Conservation (phyloP, 1,284 basidiomycete genomes). For the Irpex rosettiformis region DNA sequence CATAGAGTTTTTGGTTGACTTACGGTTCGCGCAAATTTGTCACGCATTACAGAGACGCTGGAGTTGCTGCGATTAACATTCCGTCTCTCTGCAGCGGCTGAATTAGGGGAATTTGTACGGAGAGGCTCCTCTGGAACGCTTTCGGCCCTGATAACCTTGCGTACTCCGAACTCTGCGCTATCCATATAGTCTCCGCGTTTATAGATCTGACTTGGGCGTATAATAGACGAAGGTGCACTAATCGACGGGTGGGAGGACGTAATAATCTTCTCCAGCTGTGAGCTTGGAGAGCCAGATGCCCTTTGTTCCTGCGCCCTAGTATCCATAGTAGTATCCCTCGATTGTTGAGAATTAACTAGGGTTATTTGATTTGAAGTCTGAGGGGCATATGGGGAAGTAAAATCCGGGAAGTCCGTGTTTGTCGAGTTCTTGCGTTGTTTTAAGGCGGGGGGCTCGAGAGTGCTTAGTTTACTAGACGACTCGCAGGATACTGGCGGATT, state of each 20-base stretch:
- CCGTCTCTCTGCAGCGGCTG: conserved; percentile 23
- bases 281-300: neutral
- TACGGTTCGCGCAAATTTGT: conserved; percentile 57
- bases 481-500: neutral
- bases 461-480: neutral
- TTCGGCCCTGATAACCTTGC: conserved; percentile 6
- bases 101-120: neutral
- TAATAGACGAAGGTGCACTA: neutral
- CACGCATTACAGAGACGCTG: conserved; percentile 65
- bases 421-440: conserved; percentile 1
- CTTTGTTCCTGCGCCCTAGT: neutral
- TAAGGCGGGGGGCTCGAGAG: neutral
- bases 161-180: conserved; percentile 35
- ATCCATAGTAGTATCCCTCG: neutral
- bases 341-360: conserved; percentile 3
- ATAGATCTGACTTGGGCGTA: conserved; percentile 12
- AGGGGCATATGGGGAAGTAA: conserved; percentile 7
- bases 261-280: neutral
- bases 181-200: conserved; percentile 32
- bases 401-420: conserved; percentile 7
- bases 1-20: conserved; percentile 22
- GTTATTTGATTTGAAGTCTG: neutral
- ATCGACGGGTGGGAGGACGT: neutral
- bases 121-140: neutral
- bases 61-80: conserved; percentile 43